Evolutionary conservation across 2,329 filamentous ascomycete genomes (phyloP).

Genomic region (Neophaeococcomyces aloes): DNA sequence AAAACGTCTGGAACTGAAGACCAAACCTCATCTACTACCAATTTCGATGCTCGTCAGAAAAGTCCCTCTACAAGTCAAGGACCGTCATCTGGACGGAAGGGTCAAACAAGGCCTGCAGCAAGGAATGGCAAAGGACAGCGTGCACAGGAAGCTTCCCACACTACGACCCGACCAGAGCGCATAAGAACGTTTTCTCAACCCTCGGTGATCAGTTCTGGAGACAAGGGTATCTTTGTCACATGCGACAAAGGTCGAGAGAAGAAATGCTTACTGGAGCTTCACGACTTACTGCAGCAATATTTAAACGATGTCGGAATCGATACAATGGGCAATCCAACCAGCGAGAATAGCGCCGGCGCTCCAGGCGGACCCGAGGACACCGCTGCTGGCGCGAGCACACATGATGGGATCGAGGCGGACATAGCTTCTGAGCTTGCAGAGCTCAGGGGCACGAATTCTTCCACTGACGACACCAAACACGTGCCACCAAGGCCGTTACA

Average conservation of each 20-base stretch:
- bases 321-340: background rate
- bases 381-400: conserved; percentile 22
- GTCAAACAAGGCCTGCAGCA: too few species aligned
- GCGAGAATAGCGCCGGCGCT: conserved; percentile 10
- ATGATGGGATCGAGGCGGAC: conserved; percentile 49
- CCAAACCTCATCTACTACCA: background rate
- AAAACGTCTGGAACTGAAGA: background rate
- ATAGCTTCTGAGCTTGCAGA: conserved; percentile 49
- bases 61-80: too few species aligned
- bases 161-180: background rate
- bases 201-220: conserved; percentile 37
- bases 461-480: conserved; percentile 28
- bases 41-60: background rate
- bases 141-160: background rate
- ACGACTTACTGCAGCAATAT: conserved; percentile 34
- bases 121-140: background rate
- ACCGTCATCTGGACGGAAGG: too few species aligned
- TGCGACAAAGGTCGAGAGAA: conserved; percentile 52
- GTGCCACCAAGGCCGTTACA: conserved; percentile 8
- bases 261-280: conserved; percentile 48
- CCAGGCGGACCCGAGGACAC: background rate
- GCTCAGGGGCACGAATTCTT: conserved; percentile 38
- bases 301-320: background rate
- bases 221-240: conserved; percentile 53
- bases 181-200: conserved; percentile 12